Conservation (phyloP, 441 rosid species). For the Cnidoscolus chayamansa region DNA sequence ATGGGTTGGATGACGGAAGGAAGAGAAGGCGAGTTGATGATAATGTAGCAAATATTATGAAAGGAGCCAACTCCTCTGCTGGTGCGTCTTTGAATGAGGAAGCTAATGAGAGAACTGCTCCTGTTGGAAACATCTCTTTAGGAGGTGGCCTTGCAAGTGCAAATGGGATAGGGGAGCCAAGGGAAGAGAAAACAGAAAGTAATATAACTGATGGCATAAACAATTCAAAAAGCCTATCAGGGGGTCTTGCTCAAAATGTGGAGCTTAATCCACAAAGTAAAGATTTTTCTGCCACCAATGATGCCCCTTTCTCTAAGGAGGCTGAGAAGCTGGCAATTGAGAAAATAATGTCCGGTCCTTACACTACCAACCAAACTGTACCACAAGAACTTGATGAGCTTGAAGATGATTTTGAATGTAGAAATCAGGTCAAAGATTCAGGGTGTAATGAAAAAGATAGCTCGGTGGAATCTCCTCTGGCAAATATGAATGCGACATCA, state of each 20-base stretch:
- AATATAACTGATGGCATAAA: constrained; percentile 20
- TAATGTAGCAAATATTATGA: constrained; percentile 31
- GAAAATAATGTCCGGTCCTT: constrained; percentile 54
- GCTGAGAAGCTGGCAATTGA: constrained; percentile 67
- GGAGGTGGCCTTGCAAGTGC: constrained; percentile 31
- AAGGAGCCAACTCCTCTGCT: constrained; percentile 31
- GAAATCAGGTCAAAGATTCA: constrained; percentile 37
- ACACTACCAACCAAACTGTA: constrained; percentile 41
- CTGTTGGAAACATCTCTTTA: constrained; percentile 38
- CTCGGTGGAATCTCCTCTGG: constrained; percentile 29
- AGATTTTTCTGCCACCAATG: constrained; percentile 31
- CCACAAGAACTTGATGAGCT: constrained; percentile 70
- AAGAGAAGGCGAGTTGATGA: constrained; percentile 67
- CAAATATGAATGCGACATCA: constrained; percentile 21
- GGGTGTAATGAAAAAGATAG: constrained; percentile 26
- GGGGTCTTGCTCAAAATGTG: constrained; percentile 26
- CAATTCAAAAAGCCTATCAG: constrained; percentile 18
- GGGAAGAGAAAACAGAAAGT: constrained; percentile 34
- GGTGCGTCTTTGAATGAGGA: constrained; percentile 36
- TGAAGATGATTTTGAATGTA: constrained; percentile 51
- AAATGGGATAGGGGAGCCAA: constrained; percentile 25
- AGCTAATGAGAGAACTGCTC: constrained; percentile 42
- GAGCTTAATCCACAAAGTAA: constrained; percentile 26
- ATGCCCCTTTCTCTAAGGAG: constrained; percentile 42
- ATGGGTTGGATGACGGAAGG: constrained; percentile 50